These are phyloP conservation scores for Bremia lactucae DNA, from an alignment of 352 stramenopile genomes.

Conservation along the genomic window DNA sequence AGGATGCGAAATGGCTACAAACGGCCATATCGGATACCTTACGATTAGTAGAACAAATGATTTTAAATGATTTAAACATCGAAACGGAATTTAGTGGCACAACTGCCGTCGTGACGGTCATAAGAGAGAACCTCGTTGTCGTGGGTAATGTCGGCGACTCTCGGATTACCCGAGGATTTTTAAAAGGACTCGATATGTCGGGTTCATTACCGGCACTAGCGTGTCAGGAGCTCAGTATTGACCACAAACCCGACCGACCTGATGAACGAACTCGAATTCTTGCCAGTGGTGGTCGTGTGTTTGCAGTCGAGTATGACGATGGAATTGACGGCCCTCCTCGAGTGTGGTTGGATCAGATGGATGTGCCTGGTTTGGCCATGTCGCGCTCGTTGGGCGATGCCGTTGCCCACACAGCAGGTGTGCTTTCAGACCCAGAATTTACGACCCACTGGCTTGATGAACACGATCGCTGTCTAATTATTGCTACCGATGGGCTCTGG, in stretches of 20 bases:
- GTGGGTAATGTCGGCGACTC: conserved; percentile 97
- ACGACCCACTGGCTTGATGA: conserved; percentile 72
- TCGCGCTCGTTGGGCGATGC: conserved; percentile 92
- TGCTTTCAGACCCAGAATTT: conserved; percentile 94
- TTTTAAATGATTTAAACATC: conserved; percentile 86
- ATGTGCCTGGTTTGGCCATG: conserved; percentile 97
- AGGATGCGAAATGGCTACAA: conserved; percentile 50
- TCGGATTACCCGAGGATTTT: conserved; percentile 82
- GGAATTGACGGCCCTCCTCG: conserved; percentile 94
- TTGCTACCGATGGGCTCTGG: conserved; percentile 97
- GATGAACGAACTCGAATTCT: conserved; percentile 94
- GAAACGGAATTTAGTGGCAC: conserved; percentile 90
- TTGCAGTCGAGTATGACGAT: conserved; percentile 98
- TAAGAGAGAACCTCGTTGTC: conserved; percentile 78
- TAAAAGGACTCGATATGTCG: conserved; percentile 23
- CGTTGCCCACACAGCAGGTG: conserved; percentile 92
- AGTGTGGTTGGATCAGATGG: conserved; percentile 97
- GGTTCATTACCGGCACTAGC: conserved; percentile 24
- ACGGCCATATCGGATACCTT: conserved; percentile 45
- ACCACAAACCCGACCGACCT: conserved; percentile 96
- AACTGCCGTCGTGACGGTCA: conserved; percentile 63
- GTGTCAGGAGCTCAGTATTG: conserved; percentile 85
- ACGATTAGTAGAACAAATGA: conserved; percentile 54
- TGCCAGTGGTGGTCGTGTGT: conserved; percentile 91
- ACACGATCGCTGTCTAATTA: conserved; percentile 90